Evolutionary conservation across 768 basidiomycete species (phyloP).

Genomic region (Candolleomyces eurysporus): DNA sequence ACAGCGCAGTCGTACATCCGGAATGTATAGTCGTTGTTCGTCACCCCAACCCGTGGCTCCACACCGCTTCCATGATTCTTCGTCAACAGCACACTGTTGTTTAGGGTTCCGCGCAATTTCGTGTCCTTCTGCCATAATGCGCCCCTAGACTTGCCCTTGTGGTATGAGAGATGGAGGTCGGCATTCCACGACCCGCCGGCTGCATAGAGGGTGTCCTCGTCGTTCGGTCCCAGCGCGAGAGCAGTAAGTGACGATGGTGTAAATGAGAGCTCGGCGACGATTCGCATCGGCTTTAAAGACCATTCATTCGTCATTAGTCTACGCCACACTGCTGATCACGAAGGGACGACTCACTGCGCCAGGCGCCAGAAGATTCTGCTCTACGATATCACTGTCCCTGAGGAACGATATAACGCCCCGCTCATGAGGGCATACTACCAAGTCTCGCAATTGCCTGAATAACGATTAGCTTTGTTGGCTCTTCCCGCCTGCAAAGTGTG

Average conservation of each 20-base stretch:
- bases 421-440: conserved; percentile 70
- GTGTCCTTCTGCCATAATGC: conserved; percentile 16
- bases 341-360: conserved; percentile 38
- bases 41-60: conserved; percentile 15
- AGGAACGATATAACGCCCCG: conserved; percentile 66
- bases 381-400: conserved; percentile 49
- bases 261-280: conserved; percentile 49
- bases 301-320: conserved; percentile 7
- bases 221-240: conserved; percentile 1
- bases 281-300: conserved; percentile 31
- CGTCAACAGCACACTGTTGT: conserved; percentile 19
- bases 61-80: conserved; percentile 8
- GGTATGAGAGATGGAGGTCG: conserved; percentile 56
- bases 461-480: not conserved
- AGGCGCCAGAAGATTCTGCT: conserved; percentile 54
- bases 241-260: conserved; percentile 13
- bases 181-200: conserved; percentile 65
- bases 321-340: conserved; percentile 6
- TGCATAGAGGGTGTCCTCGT: conserved; percentile 46
- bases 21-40: conserved; percentile 16
- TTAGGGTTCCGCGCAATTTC: conserved; percentile 15
- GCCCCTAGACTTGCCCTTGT: conserved; percentile 6
- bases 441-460: conserved; percentile 73
- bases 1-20: conserved; percentile 16
- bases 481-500: not conserved